Base-by-base conservation (phyloP, 768 basidiomycete genomes). In the Boletus vinaceobasis region DNA sequence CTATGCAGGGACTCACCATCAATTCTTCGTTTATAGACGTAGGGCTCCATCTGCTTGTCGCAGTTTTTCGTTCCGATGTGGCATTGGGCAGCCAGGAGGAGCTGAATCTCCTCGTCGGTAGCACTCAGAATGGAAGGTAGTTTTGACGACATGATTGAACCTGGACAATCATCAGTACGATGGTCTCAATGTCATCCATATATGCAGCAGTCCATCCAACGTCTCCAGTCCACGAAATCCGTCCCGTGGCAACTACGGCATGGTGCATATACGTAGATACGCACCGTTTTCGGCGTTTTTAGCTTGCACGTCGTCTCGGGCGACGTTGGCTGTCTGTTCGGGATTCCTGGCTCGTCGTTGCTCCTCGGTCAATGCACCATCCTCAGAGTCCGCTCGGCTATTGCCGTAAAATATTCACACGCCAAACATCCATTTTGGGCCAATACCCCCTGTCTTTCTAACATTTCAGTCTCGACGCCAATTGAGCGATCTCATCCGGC, bases 1-100 rank as follows among this genome's bases (percentile, higher is more conserved):
- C 32, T 53, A 39, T 15, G 26, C 9, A 21, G 32, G 17, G 39
- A 73, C 90, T 73, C 66, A 95, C 97, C 97, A 75, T 99, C 97
- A 59, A 86, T 72, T 70, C 97, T 84, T 73, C 96, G 80, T 80
- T 95, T 98, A 88, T 87, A 98, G 76, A 99, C 92, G 75, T 99
- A 99, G 52, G 91, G 81, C 69, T 89, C 85, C 97, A 99, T 99
- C 75, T 94, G 90, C 85, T 94, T 97, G 74, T 98, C 96, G 79
- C 94, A 96, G 78, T 98, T 97, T 89, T 98, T 98, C 62, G 88
- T 93, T 71, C 95, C 96, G 60, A 98, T 88, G 72, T 98, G 96
- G 74, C 86, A 88, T 79, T 98, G 92, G 21, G 97, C 97, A 69
- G 94, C 87, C 58, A 98, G 82, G 68, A 98, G 82, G 64, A 93